These are phyloP conservation scores for Podospora conica DNA, from an alignment of 495 filamentous ascomycete genomes.

Conservation along the genomic window DNA sequence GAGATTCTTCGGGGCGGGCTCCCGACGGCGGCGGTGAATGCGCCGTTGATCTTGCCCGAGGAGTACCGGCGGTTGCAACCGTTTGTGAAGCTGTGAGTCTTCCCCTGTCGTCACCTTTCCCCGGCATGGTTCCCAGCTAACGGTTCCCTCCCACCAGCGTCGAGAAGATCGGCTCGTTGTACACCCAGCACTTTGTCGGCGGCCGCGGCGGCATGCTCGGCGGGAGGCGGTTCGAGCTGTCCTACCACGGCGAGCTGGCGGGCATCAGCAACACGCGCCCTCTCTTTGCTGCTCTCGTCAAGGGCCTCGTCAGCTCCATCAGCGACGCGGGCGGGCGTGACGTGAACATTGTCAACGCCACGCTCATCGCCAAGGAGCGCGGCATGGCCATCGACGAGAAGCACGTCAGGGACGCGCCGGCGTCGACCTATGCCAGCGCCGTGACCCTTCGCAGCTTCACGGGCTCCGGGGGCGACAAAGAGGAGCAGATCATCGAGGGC, in stretches of 20 bases:
- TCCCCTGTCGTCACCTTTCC: background rate
- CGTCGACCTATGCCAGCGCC: constrained; percentile 51
- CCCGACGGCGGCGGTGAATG: constrained; percentile 65
- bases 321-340: constrained; percentile 52
- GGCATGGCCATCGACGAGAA: constrained; percentile 64
- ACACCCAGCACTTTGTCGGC: constrained; percentile 61
- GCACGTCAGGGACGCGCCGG: constrained; percentile 46
- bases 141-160: constrained; percentile 26
- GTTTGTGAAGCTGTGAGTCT: constrained; percentile 50
- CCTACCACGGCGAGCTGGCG: constrained; percentile 61
- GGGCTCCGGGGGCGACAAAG: constrained; percentile 21
- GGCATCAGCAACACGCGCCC: constrained; percentile 59
- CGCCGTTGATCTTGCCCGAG: constrained; percentile 64
- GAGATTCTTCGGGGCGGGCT: constrained; percentile 58
- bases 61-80: constrained; percentile 65
- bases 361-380: constrained; percentile 59
- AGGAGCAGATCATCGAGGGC: constrained; percentile 56
- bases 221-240: constrained; percentile 59
- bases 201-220: constrained; percentile 26
- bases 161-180: constrained; percentile 63
- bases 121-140: background rate
- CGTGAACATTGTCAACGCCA: constrained; percentile 71
- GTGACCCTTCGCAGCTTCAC: constrained; percentile 48
- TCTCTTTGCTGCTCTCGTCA: constrained; percentile 62
- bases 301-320: constrained; percentile 57